phyloP scores from a whole-genome alignment of 805 yeast genomes.

The Candida golubevii region DNA sequence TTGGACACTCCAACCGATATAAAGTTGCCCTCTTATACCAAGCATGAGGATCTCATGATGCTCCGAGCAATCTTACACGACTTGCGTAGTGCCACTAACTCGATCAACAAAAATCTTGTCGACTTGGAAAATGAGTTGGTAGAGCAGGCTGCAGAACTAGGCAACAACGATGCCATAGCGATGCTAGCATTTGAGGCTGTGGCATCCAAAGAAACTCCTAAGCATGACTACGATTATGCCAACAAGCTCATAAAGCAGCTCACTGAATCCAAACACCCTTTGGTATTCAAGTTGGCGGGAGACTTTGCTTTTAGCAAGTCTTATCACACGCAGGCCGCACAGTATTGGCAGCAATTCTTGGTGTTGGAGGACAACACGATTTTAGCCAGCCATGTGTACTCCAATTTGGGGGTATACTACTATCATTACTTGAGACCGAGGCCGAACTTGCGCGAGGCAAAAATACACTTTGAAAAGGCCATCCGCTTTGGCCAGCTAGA shows the following conservation, averaged over 20 bases:
- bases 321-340: slow-evolving; percentile 49
- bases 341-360: slow-evolving; percentile 56
- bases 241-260: slow-evolving; percentile 54
- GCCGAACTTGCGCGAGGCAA: slow-evolving; percentile 50
- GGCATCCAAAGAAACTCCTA: slow-evolving; percentile 15
- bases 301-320: slow-evolving; percentile 60
- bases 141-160: slow-evolving; percentile 81
- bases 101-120: slow-evolving; percentile 52
- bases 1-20: slow-evolving; percentile 38
- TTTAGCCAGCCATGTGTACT: slow-evolving; percentile 68
- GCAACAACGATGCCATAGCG: slow-evolving; percentile 77
- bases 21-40: slow-evolving; percentile 43
- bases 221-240: slow-evolving; percentile 63
- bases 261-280: slow-evolving; percentile 59
- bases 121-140: slow-evolving; percentile 66
- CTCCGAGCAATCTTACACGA: slow-evolving; percentile 65
- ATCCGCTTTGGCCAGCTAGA: slow-evolving; percentile 58
- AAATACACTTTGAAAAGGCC: slow-evolving; percentile 55
- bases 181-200: slow-evolving; percentile 66
- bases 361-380: slow-evolving; percentile 54
- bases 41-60: slow-evolving; percentile 57
- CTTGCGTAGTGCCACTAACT: slow-evolving; percentile 56
- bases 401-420: slow-evolving; percentile 56
- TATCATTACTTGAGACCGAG: slow-evolving; percentile 41
- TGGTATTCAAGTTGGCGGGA: slow-evolving; percentile 73